phyloP scores from a whole-genome alignment of 2,329 filamentous ascomycete genomes.

The Colletotrichum lentis region DNA sequence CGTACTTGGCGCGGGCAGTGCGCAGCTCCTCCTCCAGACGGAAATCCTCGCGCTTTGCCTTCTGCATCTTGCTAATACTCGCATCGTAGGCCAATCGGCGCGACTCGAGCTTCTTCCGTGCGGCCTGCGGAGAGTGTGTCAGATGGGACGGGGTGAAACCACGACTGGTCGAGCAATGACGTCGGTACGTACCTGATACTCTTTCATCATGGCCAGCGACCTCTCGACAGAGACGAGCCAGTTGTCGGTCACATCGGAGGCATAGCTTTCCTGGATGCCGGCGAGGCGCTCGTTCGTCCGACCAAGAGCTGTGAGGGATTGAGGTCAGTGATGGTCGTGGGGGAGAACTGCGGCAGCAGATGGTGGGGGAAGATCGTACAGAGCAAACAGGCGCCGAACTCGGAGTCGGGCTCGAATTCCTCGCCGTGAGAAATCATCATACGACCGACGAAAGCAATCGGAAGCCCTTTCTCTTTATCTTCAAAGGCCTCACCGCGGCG shows the following conservation, averaged over 20 bases:
- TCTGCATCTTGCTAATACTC: slow-evolving; percentile 88
- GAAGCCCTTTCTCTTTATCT: slow-evolving; percentile 86
- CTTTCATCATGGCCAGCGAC: slow-evolving; percentile 93
- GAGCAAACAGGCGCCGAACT: slow-evolving; percentile 87
- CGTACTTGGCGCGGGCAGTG: slow-evolving; percentile 91
- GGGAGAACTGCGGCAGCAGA: neutral
- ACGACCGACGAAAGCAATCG: slow-evolving; percentile 79
- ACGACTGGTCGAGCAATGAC: slow-evolving; percentile 19
- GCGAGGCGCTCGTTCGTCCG: slow-evolving; percentile 88
- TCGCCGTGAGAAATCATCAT: slow-evolving; percentile 90
- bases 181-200: slow-evolving; percentile 78
- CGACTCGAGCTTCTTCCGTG: slow-evolving; percentile 93
- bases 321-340: slow-evolving; percentile 12
- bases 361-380: slow-evolving; percentile 55
- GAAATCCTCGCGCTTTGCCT: slow-evolving; percentile 93
- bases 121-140: slow-evolving; percentile 57
- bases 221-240: slow-evolving; percentile 95
- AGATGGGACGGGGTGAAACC: slow-evolving; percentile 36
- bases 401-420: slow-evolving; percentile 89
- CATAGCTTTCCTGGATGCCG: slow-evolving; percentile 84
- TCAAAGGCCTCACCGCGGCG: slow-evolving; percentile 81
- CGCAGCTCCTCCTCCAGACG: slow-evolving; percentile 91
- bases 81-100: slow-evolving; percentile 91
- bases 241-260: slow-evolving; percentile 76
- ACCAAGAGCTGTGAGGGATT: slow-evolving; percentile 67